A percentile compares a stretch with the other conserved stretches of the same genome.
phyloP scores from a whole-genome alignment of 495 filamentous ascomycete genomes.

The Daldinia grandis region DNA sequence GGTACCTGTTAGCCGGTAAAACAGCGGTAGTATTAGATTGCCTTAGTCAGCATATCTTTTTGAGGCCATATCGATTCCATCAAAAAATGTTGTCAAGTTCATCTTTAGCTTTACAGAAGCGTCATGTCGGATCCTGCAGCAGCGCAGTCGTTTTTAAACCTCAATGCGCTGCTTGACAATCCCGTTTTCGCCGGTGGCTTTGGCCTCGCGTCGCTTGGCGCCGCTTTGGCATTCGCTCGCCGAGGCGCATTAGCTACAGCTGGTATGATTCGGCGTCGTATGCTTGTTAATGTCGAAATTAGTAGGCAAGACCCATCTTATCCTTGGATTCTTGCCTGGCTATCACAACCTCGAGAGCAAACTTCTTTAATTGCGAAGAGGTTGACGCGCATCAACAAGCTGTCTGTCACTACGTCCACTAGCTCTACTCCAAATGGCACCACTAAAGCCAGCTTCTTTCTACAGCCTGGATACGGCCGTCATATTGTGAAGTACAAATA shows the following conservation, averaged over 20 bases:
- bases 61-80: neutral
- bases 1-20: neutral
- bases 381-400: conserved; percentile 59
- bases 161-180: conserved; percentile 64
- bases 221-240: conserved; percentile 77
- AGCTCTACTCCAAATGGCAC: conserved; percentile 69
- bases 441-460: conserved; percentile 78
- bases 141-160: conserved; percentile 46
- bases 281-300: conserved; percentile 96
- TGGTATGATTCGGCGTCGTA: conserved; percentile 76
- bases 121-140: conserved; percentile 43
- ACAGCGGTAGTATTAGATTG: neutral
- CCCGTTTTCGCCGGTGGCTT: conserved; percentile 70
- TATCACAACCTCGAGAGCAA: conserved; percentile 77
- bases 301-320: conserved; percentile 92
- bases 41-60: conserved; percentile 16
- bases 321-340: conserved; percentile 93
- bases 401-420: conserved; percentile 61
- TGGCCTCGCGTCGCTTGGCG: conserved; percentile 87
- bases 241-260: conserved; percentile 73
- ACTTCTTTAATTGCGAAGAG: conserved; percentile 55
- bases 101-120: conserved; percentile 21
- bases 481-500: conserved; percentile 87
- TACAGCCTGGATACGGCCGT: conserved; percentile 89
- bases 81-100: conserved; percentile 13